Evolutionary conservation across 148 eudicot species (phyloP).

Genomic region (Camellia lanceoleosa): DNA sequence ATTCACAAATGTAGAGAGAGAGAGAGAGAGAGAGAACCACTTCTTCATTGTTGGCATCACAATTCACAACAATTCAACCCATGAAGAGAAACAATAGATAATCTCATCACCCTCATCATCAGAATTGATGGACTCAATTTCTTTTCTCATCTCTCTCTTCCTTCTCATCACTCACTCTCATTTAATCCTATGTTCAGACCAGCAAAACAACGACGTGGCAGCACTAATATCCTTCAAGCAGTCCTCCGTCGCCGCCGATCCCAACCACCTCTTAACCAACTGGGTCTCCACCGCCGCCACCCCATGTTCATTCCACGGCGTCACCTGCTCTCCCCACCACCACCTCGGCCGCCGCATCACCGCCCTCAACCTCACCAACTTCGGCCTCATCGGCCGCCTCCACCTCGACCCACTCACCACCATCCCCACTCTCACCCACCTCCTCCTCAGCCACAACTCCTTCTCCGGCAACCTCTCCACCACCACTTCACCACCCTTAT

Average conservation of each 20-base stretch:
- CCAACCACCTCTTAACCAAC: conserved; percentile 25
- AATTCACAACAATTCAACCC: background rate
- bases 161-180: no score
- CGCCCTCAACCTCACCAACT: conserved; percentile 29
- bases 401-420: conserved; percentile 29
- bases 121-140: background rate
- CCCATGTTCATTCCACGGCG: conserved; percentile 40
- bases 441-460: conserved; percentile 25
- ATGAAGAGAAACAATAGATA: no score
- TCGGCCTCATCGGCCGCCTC: conserved; percentile 29
- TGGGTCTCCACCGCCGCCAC: conserved; percentile 28
- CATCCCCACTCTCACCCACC: conserved; percentile 22
- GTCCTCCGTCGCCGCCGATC: conserved; percentile 34
- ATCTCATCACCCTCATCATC: background rate
- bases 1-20: background rate
- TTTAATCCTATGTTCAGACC: no score
- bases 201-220: conserved; percentile 10
- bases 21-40: background rate
- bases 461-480: conserved; percentile 39
- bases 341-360: conserved; percentile 18
- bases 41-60: background rate
- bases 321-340: conserved; percentile 26
- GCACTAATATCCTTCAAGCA: conserved; percentile 34
- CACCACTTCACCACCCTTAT: background rate
- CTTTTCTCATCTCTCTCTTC: background rate